Conservation (phyloP, 2,329 filamentous ascomycete species). For the Epichloe bromicola region DNA sequence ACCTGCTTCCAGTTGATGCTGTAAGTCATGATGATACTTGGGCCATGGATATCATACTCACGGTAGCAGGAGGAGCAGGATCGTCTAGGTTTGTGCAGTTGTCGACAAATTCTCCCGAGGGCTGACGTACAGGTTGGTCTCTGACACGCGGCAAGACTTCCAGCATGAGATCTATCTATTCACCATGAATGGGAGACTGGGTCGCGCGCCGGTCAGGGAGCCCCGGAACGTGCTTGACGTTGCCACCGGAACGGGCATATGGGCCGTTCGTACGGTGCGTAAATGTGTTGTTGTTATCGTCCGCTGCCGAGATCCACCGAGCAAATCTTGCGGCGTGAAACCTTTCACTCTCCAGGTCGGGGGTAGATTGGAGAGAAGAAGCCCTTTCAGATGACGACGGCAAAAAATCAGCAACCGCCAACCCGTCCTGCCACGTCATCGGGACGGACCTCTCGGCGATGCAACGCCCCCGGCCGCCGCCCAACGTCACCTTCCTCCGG, state of each 20-base stretch:
- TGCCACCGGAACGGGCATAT: conserved; percentile 38
- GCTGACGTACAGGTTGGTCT: too few relatives aligned
- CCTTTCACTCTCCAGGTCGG: too few relatives aligned
- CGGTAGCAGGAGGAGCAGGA: conserved; percentile 10
- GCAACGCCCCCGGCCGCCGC: conserved; percentile 6
- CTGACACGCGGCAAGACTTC: conserved; percentile 17
- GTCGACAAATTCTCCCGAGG: background rate
- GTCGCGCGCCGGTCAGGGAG: conserved; percentile 28
- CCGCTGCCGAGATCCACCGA: too few relatives aligned
- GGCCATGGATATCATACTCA: background rate
- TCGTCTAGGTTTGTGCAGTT: conserved; percentile 9
- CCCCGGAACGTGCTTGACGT: conserved; percentile 33
- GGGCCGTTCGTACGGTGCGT: conserved; percentile 34
- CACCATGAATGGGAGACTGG: conserved; percentile 28
- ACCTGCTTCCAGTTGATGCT: background rate
- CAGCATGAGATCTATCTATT: conserved; percentile 21
- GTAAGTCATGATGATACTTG: background rate
- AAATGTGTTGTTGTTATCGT: background rate
- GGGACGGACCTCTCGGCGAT: conserved; percentile 24
- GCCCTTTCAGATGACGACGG: too few relatives aligned
- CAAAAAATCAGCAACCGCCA: conserved; percentile 24
- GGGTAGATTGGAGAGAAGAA: too few relatives aligned
- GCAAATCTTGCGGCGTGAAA: too few relatives aligned
- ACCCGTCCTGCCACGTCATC: conserved; percentile 25
- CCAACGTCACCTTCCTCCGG: conserved; percentile 41